Base-by-base conservation (phyloP, 495 filamentous ascomycete species). In the Aspergillus haitiensis region DNA sequence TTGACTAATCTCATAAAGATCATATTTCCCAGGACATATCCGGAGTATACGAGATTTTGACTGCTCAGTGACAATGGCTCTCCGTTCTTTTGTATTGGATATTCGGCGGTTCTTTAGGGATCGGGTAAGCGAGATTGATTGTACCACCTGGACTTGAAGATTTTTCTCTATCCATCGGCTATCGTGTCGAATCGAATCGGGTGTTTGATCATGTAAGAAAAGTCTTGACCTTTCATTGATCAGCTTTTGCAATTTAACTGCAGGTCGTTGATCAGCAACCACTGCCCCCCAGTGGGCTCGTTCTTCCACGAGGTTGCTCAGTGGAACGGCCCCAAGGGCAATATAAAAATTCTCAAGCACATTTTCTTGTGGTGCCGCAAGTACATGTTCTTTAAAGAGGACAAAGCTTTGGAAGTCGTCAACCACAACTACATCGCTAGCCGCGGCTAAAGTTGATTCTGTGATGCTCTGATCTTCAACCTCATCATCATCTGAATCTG, bases 301-400 rank as follows among this genome's bases (percentile, higher is more conserved):
- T 58, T 82, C 76, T 62, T 82, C 78, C 7, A 83, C 72, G 8
- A 80, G 64, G 6, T 64, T 64, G 55, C 76, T 78, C 35, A 82
- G 64, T 31, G 78, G 70, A 12, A 70, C 45, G 15, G 79, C 72
- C 6, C 81, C 81, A 10, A 84, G 69, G 44, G 73, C 73, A 37
- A 82, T 66, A 67, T 98, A 99, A 65, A 98, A 92, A 5, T 81
- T 79, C 69, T 99, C 94, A 2, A 99, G 75, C 0, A 71, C 62
- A 60, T 98, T 94, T 56, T 98, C 94, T 67, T 93, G 88, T 0
- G 94, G 94, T 1, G 93, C 91, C 51, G 86, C 89, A 7, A 93
- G 80, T 33, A 99, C 76, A 49, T 87, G 81, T 11, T 88, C 83
- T 65, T 88, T 90, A 77, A 99, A 99, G 0, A 92, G 71, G 33